Conservation (phyloP, 345 rosid species). For the Limnanthes douglasii region DNA sequence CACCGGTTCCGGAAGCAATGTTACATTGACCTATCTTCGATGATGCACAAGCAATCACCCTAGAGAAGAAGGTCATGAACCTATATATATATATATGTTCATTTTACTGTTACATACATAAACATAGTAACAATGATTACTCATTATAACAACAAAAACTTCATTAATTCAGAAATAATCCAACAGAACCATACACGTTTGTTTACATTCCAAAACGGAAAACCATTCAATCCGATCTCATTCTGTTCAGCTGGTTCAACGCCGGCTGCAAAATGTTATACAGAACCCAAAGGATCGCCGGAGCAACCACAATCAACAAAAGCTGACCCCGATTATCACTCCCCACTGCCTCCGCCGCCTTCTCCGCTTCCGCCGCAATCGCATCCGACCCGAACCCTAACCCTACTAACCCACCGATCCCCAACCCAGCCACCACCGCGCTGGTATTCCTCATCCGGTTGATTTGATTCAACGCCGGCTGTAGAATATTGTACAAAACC, state of each 20-base stretch:
- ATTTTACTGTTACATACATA: too few relatives aligned
- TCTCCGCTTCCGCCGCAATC: slow-evolving; percentile 21
- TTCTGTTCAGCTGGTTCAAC: slow-evolving; percentile 78
- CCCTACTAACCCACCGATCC: slow-evolving; percentile 45
- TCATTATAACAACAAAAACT: too few relatives aligned
- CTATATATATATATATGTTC: too few relatives aligned
- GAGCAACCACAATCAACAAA: slow-evolving; percentile 65
- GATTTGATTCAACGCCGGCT: slow-evolving; percentile 84
- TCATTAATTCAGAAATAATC: too few relatives aligned
- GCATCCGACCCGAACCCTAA: slow-evolving; percentile 39
- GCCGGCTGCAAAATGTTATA: slow-evolving; percentile 95
- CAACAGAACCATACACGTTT: too few relatives aligned
- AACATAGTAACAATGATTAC: too few relatives aligned
- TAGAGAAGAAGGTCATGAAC: too few relatives aligned
- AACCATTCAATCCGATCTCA: slow-evolving; percentile 62
- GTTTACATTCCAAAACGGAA: too few relatives aligned
- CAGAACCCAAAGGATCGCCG: slow-evolving; percentile 86
- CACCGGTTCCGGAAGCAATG: too few relatives aligned
- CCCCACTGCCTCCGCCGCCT: slow-evolving; percentile 24
- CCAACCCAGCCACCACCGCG: slow-evolving; percentile 60
- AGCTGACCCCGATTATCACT: slow-evolving; percentile 75
- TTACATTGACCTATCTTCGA: too few relatives aligned
- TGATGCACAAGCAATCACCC: too few relatives aligned
- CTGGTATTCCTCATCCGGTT: slow-evolving; percentile 53
- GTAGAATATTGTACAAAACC: slow-evolving; percentile 93